Percentiles rank a stretch among this genome's conserved stretches.
Evolutionary conservation across 768 basidiomycete genomes (phyloP).

Genomic region (Lactifluus echinatus): DNA sequence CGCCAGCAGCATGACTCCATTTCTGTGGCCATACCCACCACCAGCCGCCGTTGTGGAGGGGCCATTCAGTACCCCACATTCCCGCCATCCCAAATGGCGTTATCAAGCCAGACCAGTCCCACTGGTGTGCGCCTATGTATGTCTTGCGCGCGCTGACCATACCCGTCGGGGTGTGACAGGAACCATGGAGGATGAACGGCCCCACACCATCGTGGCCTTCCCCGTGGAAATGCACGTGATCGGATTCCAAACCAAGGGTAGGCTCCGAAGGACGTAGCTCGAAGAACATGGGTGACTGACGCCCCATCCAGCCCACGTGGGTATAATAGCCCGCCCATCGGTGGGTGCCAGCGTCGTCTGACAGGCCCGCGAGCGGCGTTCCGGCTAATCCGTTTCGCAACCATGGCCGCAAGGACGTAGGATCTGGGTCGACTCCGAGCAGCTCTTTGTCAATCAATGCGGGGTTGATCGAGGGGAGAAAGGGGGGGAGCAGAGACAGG

Average conservation of each 20-base stretch:
- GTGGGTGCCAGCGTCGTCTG: too few relatives aligned
- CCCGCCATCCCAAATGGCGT: slow-evolving; percentile 15
- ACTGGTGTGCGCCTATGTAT: not conserved
- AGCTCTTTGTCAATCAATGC: not conserved
- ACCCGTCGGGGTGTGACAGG: not conserved
- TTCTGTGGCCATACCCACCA: slow-evolving; percentile 14
- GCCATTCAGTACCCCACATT: not conserved
- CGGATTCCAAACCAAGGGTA: not conserved
- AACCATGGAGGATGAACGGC: not conserved
- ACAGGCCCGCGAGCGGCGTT: not conserved
- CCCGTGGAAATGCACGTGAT: not conserved
- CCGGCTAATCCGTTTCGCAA: not conserved
- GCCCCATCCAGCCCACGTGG: too few relatives aligned
- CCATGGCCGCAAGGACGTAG: not conserved
- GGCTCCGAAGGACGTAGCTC: not conserved
- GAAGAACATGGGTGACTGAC: slow-evolving; percentile 1
- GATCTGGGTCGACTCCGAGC: not conserved
- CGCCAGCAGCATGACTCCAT: not conserved
- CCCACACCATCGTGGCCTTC: not conserved
- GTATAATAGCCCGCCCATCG: slow-evolving; percentile 10
- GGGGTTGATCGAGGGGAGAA: not conserved
- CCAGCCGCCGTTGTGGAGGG: too few relatives aligned
- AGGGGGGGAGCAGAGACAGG: not conserved
- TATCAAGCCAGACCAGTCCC: not conserved
- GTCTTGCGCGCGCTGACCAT: not conserved